A percentile compares a stretch with the other conserved stretches of the same genome.
phyloP scores from a whole-genome alignment of 768 basidiomycete genomes.

The Tephrocybe sp. region DNA sequence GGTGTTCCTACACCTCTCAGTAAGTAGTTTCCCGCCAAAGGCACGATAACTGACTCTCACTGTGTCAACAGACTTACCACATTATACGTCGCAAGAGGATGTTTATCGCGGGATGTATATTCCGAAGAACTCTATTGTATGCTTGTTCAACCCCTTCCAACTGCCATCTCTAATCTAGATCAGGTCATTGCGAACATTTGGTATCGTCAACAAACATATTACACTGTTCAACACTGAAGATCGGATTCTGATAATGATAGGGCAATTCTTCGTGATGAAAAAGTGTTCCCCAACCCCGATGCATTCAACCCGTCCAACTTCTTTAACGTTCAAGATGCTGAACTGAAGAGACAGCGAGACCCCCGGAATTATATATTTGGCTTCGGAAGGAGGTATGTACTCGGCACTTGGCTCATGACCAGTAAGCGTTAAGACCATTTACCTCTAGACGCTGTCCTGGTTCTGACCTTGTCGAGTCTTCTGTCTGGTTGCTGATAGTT shows the following conservation, averaged over 20 bases:
- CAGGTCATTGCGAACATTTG: slow-evolving; percentile 29
- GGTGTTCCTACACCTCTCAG: slow-evolving; percentile 4
- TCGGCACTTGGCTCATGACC: too few relatives aligned
- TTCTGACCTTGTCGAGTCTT: slow-evolving; percentile 12
- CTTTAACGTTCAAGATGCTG: background rate
- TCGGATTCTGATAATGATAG: background rate
- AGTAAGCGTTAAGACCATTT: background rate
- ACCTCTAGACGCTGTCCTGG: slow-evolving; percentile 11
- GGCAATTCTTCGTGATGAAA: slow-evolving; percentile 5
- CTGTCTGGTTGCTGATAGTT: slow-evolving; percentile 13
- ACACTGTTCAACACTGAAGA: background rate
- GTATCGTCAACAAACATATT: slow-evolving; percentile 3
- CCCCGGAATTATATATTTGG: slow-evolving; percentile 9
- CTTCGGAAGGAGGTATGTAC: slow-evolving; percentile 8
- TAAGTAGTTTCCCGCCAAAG: too few relatives aligned
- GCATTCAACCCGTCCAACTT: slow-evolving; percentile 2
- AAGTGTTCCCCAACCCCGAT: slow-evolving; percentile 1
- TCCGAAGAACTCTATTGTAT: slow-evolving; percentile 32
- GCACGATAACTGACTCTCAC: too few relatives aligned
- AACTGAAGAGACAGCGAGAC: background rate
- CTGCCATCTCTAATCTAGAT: background rate
- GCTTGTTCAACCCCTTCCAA: background rate
- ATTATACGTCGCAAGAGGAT: slow-evolving; percentile 30
- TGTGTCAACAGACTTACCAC: slow-evolving; percentile 35
- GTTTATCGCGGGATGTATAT: slow-evolving; percentile 33